phyloP scores from a whole-genome alignment of 352 stramenopile species.

The Phytophthora palmivora region DNA sequence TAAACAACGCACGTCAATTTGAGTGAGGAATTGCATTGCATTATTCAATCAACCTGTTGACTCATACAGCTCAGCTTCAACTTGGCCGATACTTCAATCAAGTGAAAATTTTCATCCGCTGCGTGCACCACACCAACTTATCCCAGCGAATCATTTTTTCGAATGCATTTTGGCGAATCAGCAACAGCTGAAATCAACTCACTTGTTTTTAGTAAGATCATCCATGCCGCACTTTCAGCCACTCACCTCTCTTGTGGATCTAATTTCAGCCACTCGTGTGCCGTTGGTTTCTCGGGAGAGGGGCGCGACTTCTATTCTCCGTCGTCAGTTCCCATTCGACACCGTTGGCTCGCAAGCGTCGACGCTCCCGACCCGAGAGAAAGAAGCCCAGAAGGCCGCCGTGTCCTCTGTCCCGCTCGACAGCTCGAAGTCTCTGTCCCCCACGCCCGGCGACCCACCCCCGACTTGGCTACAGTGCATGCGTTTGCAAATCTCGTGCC shows the following conservation, averaged over 20 bases:
- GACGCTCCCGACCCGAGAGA: slow-evolving; percentile 9
- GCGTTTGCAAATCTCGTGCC: slow-evolving; percentile 85
- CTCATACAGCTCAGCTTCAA: slow-evolving; percentile 3
- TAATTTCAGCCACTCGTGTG: slow-evolving; percentile 27
- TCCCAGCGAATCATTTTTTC: slow-evolving; percentile 20
- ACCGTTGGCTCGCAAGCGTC: slow-evolving; percentile 46
- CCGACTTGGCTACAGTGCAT: slow-evolving; percentile 75
- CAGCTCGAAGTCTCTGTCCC: slow-evolving; percentile 18
- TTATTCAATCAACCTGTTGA: no score
- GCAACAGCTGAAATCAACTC: background rate
- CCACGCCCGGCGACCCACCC: slow-evolving; percentile 29
- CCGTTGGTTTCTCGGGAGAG: slow-evolving; percentile 15
- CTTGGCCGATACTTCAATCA: slow-evolving; percentile 5
- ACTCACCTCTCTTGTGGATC: slow-evolving; percentile 1
- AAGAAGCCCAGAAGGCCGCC: slow-evolving; percentile 4
- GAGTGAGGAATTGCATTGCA: background rate
- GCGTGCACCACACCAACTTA: background rate
- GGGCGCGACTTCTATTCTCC: background rate
- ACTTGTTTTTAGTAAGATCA: slow-evolving; percentile 1
- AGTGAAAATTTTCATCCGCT: background rate
- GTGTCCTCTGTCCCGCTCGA: slow-evolving; percentile 6
- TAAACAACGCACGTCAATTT: slow-evolving; percentile 30
- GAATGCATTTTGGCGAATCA: slow-evolving; percentile 14
- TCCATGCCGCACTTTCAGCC: background rate
- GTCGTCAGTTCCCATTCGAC: slow-evolving; percentile 37